Evolutionary conservation across 768 basidiomycete species (phyloP).

Genomic region (Naganishia friedmannii): DNA sequence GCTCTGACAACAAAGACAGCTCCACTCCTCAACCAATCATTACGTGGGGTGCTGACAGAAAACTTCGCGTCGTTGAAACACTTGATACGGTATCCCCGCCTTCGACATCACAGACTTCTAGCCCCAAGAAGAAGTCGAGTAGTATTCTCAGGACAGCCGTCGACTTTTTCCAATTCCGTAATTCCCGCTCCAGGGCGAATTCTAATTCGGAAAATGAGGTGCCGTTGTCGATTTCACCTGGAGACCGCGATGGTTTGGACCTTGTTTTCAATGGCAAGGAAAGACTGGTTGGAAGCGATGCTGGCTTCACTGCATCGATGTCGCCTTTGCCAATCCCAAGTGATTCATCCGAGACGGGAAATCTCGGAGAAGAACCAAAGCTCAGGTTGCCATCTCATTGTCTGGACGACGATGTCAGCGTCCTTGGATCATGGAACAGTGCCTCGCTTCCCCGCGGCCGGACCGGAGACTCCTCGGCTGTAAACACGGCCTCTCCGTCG

Average conservation of each 20-base stretch:
- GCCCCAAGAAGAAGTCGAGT: constrained; percentile 1
- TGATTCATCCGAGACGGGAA: not conserved
- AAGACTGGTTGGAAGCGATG: not conserved
- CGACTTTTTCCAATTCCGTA: constrained; percentile 13
- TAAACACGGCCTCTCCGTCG: not conserved
- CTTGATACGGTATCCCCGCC: not conserved
- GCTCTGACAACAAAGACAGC: not conserved
- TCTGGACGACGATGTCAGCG: not conserved
- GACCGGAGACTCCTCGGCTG: not conserved
- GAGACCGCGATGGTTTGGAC: not conserved
- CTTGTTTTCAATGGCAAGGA: not conserved
- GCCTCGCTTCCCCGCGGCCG: not conserved
- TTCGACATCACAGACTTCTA: not conserved
- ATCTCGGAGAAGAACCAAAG: not conserved
- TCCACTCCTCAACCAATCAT: not conserved
- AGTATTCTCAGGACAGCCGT: constrained; percentile 4
- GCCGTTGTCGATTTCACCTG: not conserved
- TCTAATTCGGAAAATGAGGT: not conserved
- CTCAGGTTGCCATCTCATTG: not conserved
- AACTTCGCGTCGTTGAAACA: not conserved
- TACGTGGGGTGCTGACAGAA: not conserved
- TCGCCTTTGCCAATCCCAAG: not conserved
- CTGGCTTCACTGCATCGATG: not conserved
- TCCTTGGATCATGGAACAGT: not conserved
- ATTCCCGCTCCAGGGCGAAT: not conserved